Evolutionary conservation across 1,139 yeast genomes (phyloP), one percentile per base, ranked within the genome.

Genomic region (Debaryomyces nepalensis): DNA sequence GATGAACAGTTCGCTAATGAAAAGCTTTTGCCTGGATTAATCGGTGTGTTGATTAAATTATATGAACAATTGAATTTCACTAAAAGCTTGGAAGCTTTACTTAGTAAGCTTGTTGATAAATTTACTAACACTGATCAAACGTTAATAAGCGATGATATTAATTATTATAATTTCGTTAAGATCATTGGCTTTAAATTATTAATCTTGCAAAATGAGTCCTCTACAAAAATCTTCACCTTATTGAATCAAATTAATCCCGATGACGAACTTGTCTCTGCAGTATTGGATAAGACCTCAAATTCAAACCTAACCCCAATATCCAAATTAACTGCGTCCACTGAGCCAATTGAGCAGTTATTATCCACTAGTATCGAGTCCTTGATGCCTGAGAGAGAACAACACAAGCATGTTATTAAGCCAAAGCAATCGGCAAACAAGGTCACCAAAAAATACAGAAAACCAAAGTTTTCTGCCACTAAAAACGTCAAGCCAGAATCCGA

Each of bases 151-250:
- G 58, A 45, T 3, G 59, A 60, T 44, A 36, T 48, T 9, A 44
- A 50, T 30, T 57, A 66, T 39, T 63, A 59, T 41, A 63, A 68
- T 38, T 77, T 76, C 46, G 67, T 75, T 53, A 77, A 73, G 47
- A 68, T 69, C 35, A 55, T 81, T 34, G 81, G 76, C 0, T 72
- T 81, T 50, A 74, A 79, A 48, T 62, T 74, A 39, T 61, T 70
- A 42, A 60, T 70, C 40, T 42, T 67, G 20, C 55, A 53, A 43
- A 54, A 61, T 19, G 54, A 50, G 3, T 53, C 58, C 19, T 65
- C 77, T 1, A 53, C 52, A 19, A 49, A 58, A 16, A 46, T 79
- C 15, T 68, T 79, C 43, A 34, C 53, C 8, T 62, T 55, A 36
- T 61, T 76, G 47, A 46, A 53, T 33, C 39, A 52, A 2, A 50